Percentiles rank a stretch among this genome's conserved stretches.
These are phyloP conservation scores for Mortierella polycephala DNA, from an alignment of 371 early-diverging fungal species.

Conservation along the genomic window DNA sequence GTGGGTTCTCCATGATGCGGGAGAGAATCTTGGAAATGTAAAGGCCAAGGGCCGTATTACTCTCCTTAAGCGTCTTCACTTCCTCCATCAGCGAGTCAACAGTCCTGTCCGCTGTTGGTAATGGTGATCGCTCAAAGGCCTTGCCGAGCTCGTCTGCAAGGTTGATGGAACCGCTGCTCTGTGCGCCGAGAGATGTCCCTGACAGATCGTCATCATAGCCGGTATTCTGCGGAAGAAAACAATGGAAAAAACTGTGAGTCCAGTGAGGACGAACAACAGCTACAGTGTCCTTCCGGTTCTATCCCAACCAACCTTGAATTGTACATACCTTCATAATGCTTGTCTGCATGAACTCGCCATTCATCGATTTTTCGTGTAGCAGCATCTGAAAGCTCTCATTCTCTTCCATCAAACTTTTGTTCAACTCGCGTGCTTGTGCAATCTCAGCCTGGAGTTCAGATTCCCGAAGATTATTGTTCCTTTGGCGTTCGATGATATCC, in stretches of 20 bases:
- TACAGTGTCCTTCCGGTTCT: background rate
- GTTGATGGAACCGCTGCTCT: slow-evolving; percentile 55
- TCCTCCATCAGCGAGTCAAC: slow-evolving; percentile 60
- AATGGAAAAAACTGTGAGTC: background rate
- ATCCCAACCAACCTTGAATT: background rate
- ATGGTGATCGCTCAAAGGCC: slow-evolving; percentile 49
- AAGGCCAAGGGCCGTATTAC: slow-evolving; percentile 68
- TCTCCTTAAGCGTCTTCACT: slow-evolving; percentile 60
- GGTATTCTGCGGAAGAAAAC: slow-evolving; percentile 15
- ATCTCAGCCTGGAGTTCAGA: slow-evolving; percentile 66
- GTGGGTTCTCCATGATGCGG: slow-evolving; percentile 50
- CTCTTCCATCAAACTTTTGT: slow-evolving; percentile 81
- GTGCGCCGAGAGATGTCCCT: slow-evolving; percentile 4
- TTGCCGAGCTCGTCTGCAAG: slow-evolving; percentile 72
- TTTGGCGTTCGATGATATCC: slow-evolving; percentile 33
- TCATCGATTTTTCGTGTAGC: slow-evolving; percentile 83
- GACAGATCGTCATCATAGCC: slow-evolving; percentile 34
- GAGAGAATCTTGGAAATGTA: slow-evolving; percentile 76
- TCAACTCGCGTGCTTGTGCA: slow-evolving; percentile 72
- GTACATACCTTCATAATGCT: slow-evolving; percentile 60
- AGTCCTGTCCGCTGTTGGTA: slow-evolving; percentile 8
- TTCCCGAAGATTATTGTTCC: slow-evolving; percentile 14
- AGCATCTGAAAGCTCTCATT: slow-evolving; percentile 87
- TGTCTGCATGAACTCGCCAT: slow-evolving; percentile 76
- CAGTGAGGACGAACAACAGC: background rate